These are phyloP conservation scores for Globisporangium sylvaticum DNA, from an alignment of 352 stramenopile species.

Conservation along the genomic window DNA sequence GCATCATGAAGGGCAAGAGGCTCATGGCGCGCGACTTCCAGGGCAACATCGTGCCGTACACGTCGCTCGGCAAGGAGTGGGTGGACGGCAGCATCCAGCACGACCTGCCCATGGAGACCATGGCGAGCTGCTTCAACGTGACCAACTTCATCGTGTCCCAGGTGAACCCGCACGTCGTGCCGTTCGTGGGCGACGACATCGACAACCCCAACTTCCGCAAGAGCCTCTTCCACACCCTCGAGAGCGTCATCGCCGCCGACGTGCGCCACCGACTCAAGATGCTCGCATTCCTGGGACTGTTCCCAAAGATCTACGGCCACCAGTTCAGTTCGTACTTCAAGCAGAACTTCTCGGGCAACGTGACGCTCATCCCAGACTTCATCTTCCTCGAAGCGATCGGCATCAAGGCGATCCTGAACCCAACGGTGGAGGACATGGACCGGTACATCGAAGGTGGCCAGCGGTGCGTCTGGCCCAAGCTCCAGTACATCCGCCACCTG, in stretches of 20 bases:
- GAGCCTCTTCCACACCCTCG: slow-evolving; percentile 63
- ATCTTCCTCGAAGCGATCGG: slow-evolving; percentile 79
- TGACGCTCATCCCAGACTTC: slow-evolving; percentile 92
- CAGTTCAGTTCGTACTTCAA: slow-evolving; percentile 75
- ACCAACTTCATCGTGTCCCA: slow-evolving; percentile 90
- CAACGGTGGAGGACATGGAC: slow-evolving; percentile 66
- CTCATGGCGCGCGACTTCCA: slow-evolving; percentile 69
- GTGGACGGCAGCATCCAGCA: slow-evolving; percentile 91
- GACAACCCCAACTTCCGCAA: slow-evolving; percentile 57
- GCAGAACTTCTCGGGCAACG: slow-evolving; percentile 96
- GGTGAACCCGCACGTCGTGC: slow-evolving; percentile 90
- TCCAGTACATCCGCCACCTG: slow-evolving; percentile 92
- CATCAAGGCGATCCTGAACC: slow-evolving; percentile 83
- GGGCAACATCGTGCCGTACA: slow-evolving; percentile 88
- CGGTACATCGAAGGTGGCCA: slow-evolving; percentile 85
- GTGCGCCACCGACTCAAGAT: slow-evolving; percentile 63
- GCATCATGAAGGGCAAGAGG: slow-evolving; percentile 90
- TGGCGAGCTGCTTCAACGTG: slow-evolving; percentile 93
- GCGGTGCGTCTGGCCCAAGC: slow-evolving; percentile 86
- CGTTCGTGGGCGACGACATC: slow-evolving; percentile 90
- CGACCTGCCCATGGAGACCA: slow-evolving; percentile 92
- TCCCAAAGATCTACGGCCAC: slow-evolving; percentile 79
- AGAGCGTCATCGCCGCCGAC: slow-evolving; percentile 83
- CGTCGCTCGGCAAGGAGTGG: slow-evolving; percentile 90
- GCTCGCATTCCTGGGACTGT: slow-evolving; percentile 86